Evolutionary conservation across 176 grass and related monocot genomes (phyloP).

Genomic region (Lolium rigidum): DNA sequence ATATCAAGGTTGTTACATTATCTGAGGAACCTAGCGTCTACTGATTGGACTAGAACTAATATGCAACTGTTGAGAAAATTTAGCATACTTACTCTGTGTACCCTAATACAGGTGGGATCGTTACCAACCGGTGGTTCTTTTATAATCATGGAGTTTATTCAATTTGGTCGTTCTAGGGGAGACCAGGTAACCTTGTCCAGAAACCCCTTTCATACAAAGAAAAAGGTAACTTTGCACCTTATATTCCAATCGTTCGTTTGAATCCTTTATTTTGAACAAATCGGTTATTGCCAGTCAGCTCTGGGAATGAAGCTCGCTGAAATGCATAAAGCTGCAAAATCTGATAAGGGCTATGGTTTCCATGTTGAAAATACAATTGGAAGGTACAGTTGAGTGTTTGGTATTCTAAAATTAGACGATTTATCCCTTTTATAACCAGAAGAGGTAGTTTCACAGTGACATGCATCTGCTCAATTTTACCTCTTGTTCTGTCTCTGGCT

Average conservation of each 20-base stretch:
- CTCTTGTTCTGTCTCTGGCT: not conserved
- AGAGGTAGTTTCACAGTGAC: not conserved
- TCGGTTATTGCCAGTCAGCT: slow-evolving; percentile 55
- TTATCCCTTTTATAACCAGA: not conserved
- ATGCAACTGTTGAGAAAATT: too few species aligned
- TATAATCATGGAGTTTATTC: slow-evolving; percentile 98
- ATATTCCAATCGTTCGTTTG: not conserved
- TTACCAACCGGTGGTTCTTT: slow-evolving; percentile 85
- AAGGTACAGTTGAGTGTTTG: slow-evolving; percentile 40
- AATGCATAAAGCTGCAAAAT: slow-evolving; percentile 85
- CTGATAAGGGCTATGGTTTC: slow-evolving; percentile 74
- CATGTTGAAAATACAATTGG: slow-evolving; percentile 80
- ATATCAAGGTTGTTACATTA: not conserved
- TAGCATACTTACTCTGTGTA: not conserved
- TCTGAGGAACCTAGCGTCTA: not conserved
- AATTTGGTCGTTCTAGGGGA: slow-evolving; percentile 75
- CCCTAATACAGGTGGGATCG: slow-evolving; percentile 57
- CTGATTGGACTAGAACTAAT: too few species aligned
- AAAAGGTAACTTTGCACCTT: slow-evolving; percentile 15
- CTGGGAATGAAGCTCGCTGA: slow-evolving; percentile 79
- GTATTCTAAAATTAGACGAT: not conserved
- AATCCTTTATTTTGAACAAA: slow-evolving; percentile 27
- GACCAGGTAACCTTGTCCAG: slow-evolving; percentile 69
- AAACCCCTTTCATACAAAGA: slow-evolving; percentile 24
- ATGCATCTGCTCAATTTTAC: not conserved